Evolutionary conservation across 2,329 filamentous ascomycete genomes (phyloP), one percentile per base, ranked within the genome.

Genomic region (Metarhizium anisopliae): DNA sequence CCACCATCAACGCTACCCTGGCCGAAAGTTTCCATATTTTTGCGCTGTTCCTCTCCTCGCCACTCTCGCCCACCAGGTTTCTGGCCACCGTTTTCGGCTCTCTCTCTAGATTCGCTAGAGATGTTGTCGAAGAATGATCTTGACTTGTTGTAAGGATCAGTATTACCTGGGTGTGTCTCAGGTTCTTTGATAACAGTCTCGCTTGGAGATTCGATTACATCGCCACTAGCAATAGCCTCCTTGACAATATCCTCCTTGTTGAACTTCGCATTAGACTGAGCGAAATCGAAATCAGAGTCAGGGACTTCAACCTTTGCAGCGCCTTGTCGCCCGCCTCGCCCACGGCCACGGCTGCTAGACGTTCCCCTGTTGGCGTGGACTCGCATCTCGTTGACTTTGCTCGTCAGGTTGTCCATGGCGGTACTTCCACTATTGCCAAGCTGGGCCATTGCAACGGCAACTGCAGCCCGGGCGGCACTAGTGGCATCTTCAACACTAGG

Each of bases 111-210:
- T 69, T 99, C 94, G 62, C 90, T 95, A 1, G 90, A 95, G 61
- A 99, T 96, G 71, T 99, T 96, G 73, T 99, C 94, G 67, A 99
- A 99, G 78, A 99, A 99, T 1, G 90, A 96, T 3, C 77, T 84
- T 5, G 85, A 80, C 73, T 91, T 96, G 76, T 96, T 93, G 74
- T 99, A 99, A 6, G 76, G 75, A 18, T 72, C 66, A 13, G 77
- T 72, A 1, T 77, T 71, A 14, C 72, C 68, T 8, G 59, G 35
- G 1, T 59, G 58, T 2, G 77, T 70, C 42, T 77, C 72, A 2
- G 65, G 64, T 11, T 69, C 68, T 29, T 78, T 70, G 0, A 69
- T 60, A 8, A 63, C 63, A 11, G 68, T 59, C 6, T 71, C 74
- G 36, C 74, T 74, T 0, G 77, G 68, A 3, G 74, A 73, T 50